phyloP scores from a whole-genome alignment of 257 asterid genomes.

The Nicotiana tabacum region DNA sequence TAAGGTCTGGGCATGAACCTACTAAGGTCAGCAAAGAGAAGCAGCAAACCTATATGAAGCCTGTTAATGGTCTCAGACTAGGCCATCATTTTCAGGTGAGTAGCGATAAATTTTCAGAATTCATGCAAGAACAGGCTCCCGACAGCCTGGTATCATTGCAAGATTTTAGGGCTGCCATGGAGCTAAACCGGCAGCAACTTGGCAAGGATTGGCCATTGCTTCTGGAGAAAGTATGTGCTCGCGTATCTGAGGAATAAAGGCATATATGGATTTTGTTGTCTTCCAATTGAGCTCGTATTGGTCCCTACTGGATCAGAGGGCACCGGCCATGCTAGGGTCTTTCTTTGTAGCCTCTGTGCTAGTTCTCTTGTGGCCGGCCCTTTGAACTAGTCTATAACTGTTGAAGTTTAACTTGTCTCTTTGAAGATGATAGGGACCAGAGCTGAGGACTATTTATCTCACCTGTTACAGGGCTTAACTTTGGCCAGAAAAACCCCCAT shows the following conservation, averaged over 20 bases:
- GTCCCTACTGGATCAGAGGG: constrained; percentile 38
- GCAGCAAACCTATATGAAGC: constrained; percentile 35
- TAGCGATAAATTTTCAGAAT: constrained; percentile 35
- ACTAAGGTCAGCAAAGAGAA: constrained; percentile 28
- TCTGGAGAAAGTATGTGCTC: constrained; percentile 65
- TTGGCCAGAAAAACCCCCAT: constrained; percentile 23
- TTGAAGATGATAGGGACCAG: constrained; percentile 39
- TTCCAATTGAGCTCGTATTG: constrained; percentile 16
- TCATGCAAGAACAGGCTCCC: constrained; percentile 33
- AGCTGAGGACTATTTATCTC: constrained; percentile 36
- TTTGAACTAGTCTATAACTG: constrained; percentile 32
- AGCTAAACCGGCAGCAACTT: constrained; percentile 68
- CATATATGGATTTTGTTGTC: constrained; percentile 22
- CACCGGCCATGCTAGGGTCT: constrained; percentile 20
- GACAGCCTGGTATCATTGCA: constrained; percentile 46
- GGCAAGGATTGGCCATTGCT: constrained; percentile 89
- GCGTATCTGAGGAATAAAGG: constrained; percentile 47
- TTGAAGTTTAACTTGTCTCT: constrained; percentile 23
- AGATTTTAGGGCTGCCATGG: constrained; percentile 84
- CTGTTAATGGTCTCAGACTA: constrained; percentile 57
- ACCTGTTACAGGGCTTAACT: constrained; percentile 27
- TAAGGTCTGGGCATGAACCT: constrained; percentile 45
- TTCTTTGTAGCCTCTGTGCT: constrained; percentile 11
- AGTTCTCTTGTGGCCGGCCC: constrained; percentile 42
- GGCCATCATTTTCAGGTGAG: constrained; percentile 53